These are phyloP conservation scores for Parafenestella ontariensis DNA, from an alignment of 2,329 filamentous ascomycete species.

Conservation along the genomic window DNA sequence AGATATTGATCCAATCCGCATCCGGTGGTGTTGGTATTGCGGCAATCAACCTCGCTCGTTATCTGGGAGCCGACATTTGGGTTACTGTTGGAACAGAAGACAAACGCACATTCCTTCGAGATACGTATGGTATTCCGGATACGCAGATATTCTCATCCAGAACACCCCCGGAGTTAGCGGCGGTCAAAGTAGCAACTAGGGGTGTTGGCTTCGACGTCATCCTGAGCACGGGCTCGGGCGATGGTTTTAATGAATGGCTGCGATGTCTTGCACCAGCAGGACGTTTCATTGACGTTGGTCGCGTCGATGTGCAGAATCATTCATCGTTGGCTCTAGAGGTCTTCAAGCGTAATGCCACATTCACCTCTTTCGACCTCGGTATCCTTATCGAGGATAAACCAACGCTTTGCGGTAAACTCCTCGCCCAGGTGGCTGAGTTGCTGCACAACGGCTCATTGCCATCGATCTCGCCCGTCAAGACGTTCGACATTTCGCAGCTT, in stretches of 20 bases:
- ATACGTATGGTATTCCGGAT: conserved; percentile 31
- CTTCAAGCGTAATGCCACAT: conserved; percentile 26
- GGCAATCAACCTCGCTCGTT: conserved; percentile 20
- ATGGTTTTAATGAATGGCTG: conserved; percentile 23
- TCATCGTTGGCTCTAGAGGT: conserved; percentile 18
- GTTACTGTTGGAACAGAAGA: conserved; percentile 35
- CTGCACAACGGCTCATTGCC: conserved; percentile 7
- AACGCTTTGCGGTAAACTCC: conserved; percentile 1
- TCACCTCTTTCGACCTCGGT: conserved; percentile 29
- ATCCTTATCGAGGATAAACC: conserved; percentile 9
- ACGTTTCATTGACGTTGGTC: conserved; percentile 35
- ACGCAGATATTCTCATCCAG: conserved; percentile 34
- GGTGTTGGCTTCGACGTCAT: conserved; percentile 40
- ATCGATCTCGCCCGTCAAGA: conserved; percentile 1
- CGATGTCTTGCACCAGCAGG: conserved; percentile 43
- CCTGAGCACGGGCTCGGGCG: conserved; percentile 28
- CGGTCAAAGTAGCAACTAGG: background rate
- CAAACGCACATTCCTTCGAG: conserved; percentile 32
- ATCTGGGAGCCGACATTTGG: conserved; percentile 29
- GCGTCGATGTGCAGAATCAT: conserved; percentile 18
- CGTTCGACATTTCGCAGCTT: conserved; percentile 13
- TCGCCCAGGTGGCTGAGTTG: conserved; percentile 7
- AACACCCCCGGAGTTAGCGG: background rate
- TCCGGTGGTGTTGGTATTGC: conserved; percentile 29
- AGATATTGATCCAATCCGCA: conserved; percentile 34